phyloP scores from a whole-genome alignment of 139 green algal species.

The Nannochloris sp. region DNA sequence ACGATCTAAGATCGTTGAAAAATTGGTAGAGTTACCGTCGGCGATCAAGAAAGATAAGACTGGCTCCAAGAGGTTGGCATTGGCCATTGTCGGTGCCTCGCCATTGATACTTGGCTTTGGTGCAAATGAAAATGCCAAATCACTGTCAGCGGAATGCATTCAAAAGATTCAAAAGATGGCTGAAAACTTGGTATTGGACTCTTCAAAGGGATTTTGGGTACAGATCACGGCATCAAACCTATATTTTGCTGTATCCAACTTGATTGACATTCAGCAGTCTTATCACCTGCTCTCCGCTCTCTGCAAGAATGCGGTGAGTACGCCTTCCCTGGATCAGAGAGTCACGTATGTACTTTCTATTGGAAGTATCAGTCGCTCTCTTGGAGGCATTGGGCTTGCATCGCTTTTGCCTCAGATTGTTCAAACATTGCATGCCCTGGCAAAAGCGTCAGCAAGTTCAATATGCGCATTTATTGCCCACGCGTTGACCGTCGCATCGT shows the following conservation, averaged over 20 bases:
- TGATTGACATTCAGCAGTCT: slow-evolving; percentile 33
- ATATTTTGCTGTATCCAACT: slow-evolving; percentile 45
- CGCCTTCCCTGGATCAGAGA: slow-evolving; percentile 26
- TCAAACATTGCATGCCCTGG: slow-evolving; percentile 50
- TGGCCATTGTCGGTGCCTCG: slow-evolving; percentile 14
- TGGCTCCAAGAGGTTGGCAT: slow-evolving; percentile 6
- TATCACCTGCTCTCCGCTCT: slow-evolving; percentile 17
- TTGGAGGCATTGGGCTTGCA: slow-evolving; percentile 56
- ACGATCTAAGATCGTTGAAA: background rate
- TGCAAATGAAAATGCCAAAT: background rate
- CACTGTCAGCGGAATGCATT: background rate
- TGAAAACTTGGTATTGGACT: slow-evolving; percentile 41
- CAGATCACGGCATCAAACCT: slow-evolving; percentile 47
- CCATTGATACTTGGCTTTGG: background rate
- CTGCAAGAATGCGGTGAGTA: slow-evolving; percentile 21
- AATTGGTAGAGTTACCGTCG: background rate
- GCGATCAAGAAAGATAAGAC: slow-evolving; percentile 11
- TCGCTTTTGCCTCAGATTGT: slow-evolving; percentile 24
- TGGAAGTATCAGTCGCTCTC: slow-evolving; percentile 51
- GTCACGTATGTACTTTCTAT: slow-evolving; percentile 61
- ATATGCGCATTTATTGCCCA: slow-evolving; percentile 51
- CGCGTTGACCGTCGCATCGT: slow-evolving; percentile 60
- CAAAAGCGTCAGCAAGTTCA: slow-evolving; percentile 23
- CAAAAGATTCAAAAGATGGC: slow-evolving; percentile 24
- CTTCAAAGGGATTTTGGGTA: slow-evolving; percentile 22